Percentiles rank a stretch among this genome's conserved stretches.
Conservation (phyloP, 2,329 filamentous ascomycete species). For the Chaetomiaceae sp. region DNA sequence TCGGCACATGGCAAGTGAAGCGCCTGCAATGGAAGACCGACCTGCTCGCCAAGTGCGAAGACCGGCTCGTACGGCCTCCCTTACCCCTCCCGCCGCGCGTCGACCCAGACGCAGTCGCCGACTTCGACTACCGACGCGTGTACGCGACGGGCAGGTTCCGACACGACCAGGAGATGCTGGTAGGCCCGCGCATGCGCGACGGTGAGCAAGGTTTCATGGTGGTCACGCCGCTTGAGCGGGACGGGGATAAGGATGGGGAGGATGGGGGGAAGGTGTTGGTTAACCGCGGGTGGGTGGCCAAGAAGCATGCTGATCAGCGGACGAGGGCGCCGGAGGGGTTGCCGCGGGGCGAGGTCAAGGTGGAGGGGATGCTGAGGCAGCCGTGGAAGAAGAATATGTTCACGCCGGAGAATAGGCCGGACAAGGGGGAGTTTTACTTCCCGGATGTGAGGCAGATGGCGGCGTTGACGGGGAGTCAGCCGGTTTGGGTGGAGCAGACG, state of each 20-base stretch:
- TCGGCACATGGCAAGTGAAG: constrained; percentile 94
- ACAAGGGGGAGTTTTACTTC: constrained; percentile 86
- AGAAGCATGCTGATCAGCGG: constrained; percentile 61
- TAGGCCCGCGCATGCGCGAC: constrained; percentile 83
- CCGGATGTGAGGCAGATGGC: constrained; percentile 94
- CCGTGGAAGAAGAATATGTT: constrained; percentile 99
- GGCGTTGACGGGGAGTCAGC: constrained; percentile 68
- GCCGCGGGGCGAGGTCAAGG: constrained; percentile 62
- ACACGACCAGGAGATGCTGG: constrained; percentile 93
- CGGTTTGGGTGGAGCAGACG: constrained; percentile 93
- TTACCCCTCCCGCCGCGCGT: constrained; percentile 78
- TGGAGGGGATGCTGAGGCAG: constrained; percentile 79
- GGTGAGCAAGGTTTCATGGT: constrained; percentile 89
- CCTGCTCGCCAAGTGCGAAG: constrained; percentile 83
- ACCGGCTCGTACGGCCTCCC: constrained; percentile 78
- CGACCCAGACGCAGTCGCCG: constrained; percentile 71
- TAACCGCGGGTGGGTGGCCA: constrained; percentile 86
- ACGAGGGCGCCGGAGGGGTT: constrained; percentile 55
- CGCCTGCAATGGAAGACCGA: constrained; percentile 91
- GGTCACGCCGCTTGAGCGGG: constrained; percentile 79
- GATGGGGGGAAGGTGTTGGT: constrained; percentile 66
- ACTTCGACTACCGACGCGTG: constrained; percentile 90
- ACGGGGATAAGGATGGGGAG: constrained; percentile 37
- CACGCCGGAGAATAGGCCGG: constrained; percentile 81
- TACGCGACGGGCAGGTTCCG: constrained; percentile 65